Percentiles rank a stretch among this genome's conserved stretches.
Evolutionary conservation across 495 filamentous ascomycete genomes (phyloP).

Genomic region (Aspergillus ostianus): DNA sequence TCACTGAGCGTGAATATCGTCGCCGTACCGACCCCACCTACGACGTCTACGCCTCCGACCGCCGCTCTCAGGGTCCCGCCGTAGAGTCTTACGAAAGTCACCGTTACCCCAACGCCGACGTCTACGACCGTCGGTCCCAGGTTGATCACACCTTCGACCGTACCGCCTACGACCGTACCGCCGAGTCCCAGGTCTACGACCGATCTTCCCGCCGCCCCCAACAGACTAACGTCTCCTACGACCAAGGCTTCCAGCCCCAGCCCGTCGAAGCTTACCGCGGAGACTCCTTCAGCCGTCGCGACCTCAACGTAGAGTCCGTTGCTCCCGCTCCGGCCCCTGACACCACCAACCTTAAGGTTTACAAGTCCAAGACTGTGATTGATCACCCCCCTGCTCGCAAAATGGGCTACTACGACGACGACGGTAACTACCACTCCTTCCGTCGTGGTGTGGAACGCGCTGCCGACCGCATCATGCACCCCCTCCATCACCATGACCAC

Average conservation of each 20-base stretch:
- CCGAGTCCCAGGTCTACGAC: slow-evolving; percentile 25
- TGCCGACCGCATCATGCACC: slow-evolving; percentile 77
- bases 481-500: slow-evolving; percentile 52
- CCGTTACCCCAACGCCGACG: slow-evolving; percentile 16
- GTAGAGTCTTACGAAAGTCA: slow-evolving; percentile 29
- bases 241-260: slow-evolving; percentile 24
- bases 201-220: not conserved
- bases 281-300: slow-evolving; percentile 30
- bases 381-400: slow-evolving; percentile 54
- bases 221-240: slow-evolving; percentile 19
- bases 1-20: slow-evolving; percentile 83
- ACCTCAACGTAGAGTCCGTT: slow-evolving; percentile 54
- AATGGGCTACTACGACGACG: slow-evolving; percentile 99
- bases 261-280: slow-evolving; percentile 31
- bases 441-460: slow-evolving; percentile 81
- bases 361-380: slow-evolving; percentile 48
- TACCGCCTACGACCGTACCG: slow-evolving; percentile 26
- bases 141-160: slow-evolving; percentile 20
- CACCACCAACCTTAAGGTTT: slow-evolving; percentile 29
- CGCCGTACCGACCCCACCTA: slow-evolving; percentile 70
- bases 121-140: slow-evolving; percentile 13
- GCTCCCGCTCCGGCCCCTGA: slow-evolving; percentile 38
- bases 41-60: slow-evolving; percentile 59
- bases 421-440: slow-evolving; percentile 94
- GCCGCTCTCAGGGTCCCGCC: slow-evolving; percentile 27